Base-by-base conservation (phyloP, 2,329 filamentous ascomycete genomes). In the Aspergillus fumigatiaffinis region DNA sequence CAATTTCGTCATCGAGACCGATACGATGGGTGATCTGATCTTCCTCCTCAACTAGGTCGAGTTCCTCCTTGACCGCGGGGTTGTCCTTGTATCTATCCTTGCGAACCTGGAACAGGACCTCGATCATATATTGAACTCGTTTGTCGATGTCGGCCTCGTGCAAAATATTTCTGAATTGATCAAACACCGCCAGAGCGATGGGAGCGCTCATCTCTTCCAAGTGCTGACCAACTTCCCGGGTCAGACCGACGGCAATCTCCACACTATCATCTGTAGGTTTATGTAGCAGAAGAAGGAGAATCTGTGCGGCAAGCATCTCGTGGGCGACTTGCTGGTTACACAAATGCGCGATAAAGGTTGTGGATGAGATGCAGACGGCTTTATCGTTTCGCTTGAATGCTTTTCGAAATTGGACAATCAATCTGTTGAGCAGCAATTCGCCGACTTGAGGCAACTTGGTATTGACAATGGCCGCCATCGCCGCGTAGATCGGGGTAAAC, bases 91-190 rank as follows among this genome's bases (percentile, higher is more conserved):
- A 99, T 68, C 89, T 89, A 76, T 97, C 93, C 76, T 97, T 96
- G 62, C 94, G 86, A 55, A 97, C 89, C 77, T 99, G 92, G 73
- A 99, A 99, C 47, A 99, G 78, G 5, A 97, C 94, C 74, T 99
- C 94, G 56, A 99, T 93, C 90, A 96, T 96, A 76, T 97, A 99
- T 77, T 99, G 94, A n/a, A 93, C 92, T 63, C 94, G 85, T 81
- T 96, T 97, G 71, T 97, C 93, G 72, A 99, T 96, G 70, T 94
- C 92, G 48, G 92, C 92, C 74, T 99, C 94, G 77, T 99, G 93
- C 8, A 99, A 80, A 62, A 97, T 97, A 66, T 89, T 93, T 66
- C 94, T 82, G 79, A 99, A 96, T 73, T 96, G 92, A 69, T 99
- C 94, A 70, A 96, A 99, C 7, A 99, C 91, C 25, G 89, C 90